A percentile compares a stretch with the other conserved stretches of the same genome.
Conservation (phyloP, 1,139 yeast species). For the Tardiomyces depauwii region DNA sequence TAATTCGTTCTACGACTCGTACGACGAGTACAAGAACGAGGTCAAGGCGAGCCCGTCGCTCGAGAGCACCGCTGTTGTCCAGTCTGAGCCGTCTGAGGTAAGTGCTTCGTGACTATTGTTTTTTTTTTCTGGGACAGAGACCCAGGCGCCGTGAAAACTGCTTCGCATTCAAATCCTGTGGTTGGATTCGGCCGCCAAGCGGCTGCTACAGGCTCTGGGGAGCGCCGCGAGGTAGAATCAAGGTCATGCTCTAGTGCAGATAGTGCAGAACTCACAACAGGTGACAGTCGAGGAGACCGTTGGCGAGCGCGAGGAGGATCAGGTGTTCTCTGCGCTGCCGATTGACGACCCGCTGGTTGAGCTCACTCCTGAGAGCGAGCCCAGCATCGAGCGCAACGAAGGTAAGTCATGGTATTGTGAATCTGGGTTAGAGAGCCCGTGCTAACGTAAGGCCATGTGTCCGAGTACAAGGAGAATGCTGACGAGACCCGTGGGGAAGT, state of each 20-base stretch:
- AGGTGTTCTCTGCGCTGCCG: not conserved
- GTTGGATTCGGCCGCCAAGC: no score
- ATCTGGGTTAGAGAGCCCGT: no score
- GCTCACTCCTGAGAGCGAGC: not conserved
- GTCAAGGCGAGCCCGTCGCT: not conserved
- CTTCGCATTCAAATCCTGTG: no score
- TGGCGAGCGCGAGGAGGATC: not conserved
- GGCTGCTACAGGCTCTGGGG: no score
- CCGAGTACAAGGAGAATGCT: not conserved
- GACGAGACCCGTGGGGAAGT: not conserved
- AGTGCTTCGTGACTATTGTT: not conserved
- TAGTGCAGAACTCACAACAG: not conserved
- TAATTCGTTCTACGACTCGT: slow-evolving; percentile 35
- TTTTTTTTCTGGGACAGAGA: no score
- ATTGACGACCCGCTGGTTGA: not conserved
- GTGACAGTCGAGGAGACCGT: not conserved
- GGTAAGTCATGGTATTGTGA: no score
- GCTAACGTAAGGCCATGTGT: not conserved
- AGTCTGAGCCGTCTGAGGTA: not conserved
- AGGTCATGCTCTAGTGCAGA: not conserved
- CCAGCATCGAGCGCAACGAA: not conserved
- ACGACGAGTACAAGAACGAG: slow-evolving; percentile 17
- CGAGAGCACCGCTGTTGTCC: not conserved
- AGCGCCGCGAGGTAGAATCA: no score
- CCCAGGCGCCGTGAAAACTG: no score